Evolutionary conservation across 192 early-diverging fungal genomes (phyloP).

Genomic region (Physocladia obscura): DNA sequence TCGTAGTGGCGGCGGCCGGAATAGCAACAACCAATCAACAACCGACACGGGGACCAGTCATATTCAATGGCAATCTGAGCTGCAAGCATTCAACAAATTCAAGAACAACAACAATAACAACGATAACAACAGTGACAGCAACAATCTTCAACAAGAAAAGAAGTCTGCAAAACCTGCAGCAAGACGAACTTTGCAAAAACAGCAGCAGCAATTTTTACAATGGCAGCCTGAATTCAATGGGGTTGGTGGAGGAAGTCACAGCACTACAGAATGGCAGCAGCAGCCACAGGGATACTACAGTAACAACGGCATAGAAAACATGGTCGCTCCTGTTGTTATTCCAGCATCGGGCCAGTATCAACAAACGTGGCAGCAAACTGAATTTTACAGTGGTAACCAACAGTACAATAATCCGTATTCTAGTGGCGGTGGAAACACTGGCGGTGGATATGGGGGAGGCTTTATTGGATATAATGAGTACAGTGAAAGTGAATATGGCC

Average conservation of each 20-base stretch:
- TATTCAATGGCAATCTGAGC: constrained; percentile 5
- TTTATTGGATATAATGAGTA: not conserved
- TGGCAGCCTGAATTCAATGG: too few species aligned
- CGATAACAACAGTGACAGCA: too few species aligned
- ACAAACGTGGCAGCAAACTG: too few species aligned
- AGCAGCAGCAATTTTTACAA: not conserved
- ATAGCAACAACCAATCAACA: not conserved
- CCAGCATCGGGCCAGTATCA: too few species aligned
- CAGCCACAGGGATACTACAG: not conserved
- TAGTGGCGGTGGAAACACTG: not conserved
- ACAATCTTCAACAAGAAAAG: not conserved
- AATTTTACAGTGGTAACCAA: too few species aligned
- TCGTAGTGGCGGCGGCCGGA: not conserved
- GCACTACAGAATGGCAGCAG: not conserved
- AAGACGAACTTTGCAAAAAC: not conserved
- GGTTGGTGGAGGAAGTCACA: too few species aligned
- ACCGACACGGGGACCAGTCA: not conserved
- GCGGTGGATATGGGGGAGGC: not conserved
- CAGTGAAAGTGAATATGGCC: not conserved
- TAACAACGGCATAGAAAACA: not conserved
- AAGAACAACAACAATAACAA: constrained; percentile 7
- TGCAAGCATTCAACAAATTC: too few species aligned
- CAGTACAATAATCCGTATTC: not conserved
- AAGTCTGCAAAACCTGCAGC: not conserved
- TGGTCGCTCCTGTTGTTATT: too few species aligned